Percentiles rank a stretch among this genome's conserved stretches.
Evolutionary conservation across 805 yeast genomes (phyloP).

Genomic region (Zygotorulaspora danielsina): DNA sequence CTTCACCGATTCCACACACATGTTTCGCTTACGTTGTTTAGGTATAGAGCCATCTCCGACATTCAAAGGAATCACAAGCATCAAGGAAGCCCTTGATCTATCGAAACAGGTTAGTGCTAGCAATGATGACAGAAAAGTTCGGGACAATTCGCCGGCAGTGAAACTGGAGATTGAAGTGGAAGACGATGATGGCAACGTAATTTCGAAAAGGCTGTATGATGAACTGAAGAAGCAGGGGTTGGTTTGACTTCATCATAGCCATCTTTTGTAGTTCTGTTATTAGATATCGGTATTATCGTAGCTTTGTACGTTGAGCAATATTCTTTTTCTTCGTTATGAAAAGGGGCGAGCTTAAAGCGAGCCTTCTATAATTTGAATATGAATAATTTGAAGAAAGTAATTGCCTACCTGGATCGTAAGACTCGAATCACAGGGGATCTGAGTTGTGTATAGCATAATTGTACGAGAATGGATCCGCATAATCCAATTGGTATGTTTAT

Average conservation of each 20-base stretch:
- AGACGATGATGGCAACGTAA: conserved; percentile 88
- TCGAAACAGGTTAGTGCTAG: conserved; percentile 44
- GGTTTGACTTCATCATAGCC: conserved; percentile 36
- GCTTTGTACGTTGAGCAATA: background rate
- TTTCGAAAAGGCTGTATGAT: conserved; percentile 75
- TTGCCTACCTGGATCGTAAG: too few relatives aligned
- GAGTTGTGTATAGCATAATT: too few relatives aligned
- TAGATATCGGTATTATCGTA: background rate
- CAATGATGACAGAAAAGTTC: conserved; percentile 9
- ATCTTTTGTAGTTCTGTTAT: background rate
- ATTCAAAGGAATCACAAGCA: conserved; percentile 61
- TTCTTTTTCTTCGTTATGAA: conserved; percentile 1
- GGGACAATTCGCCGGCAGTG: conserved; percentile 14
- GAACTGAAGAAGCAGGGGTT: conserved; percentile 88
- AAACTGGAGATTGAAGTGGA: conserved; percentile 72
- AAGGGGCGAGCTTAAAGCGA: conserved; percentile 7
- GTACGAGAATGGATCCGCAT: conserved; percentile 31
- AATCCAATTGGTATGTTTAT: conserved; percentile 35
- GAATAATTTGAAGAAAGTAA: too few relatives aligned
- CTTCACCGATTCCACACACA: conserved; percentile 66
- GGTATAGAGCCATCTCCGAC: conserved; percentile 56
- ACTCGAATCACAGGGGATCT: too few relatives aligned
- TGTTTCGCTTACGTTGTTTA: conserved; percentile 65
- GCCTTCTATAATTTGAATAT: background rate
- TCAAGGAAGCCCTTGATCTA: conserved; percentile 63